A percentile compares a stretch with the other conserved stretches of the same genome.
phyloP scores from a whole-genome alignment of 345 rosid species.

The Odontarrhena argentea region DNA sequence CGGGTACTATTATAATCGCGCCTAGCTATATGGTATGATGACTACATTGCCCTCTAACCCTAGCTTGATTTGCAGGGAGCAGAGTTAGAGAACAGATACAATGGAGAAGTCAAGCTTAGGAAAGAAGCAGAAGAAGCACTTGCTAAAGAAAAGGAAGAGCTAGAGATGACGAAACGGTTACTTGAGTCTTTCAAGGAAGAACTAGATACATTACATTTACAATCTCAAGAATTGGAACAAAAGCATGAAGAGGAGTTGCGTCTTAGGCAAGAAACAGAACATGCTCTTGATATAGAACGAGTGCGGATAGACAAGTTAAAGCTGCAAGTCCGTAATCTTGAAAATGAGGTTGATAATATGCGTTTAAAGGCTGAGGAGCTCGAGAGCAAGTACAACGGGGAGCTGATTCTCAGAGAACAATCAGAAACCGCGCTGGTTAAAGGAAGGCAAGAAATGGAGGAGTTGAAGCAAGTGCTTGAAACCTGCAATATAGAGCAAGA shows the following conservation, averaged over 20 bases:
- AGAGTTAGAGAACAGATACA: conserved; percentile 40
- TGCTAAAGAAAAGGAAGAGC: conserved; percentile 8
- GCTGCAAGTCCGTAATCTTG: conserved; percentile 15
- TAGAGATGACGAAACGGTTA: conserved; percentile 25
- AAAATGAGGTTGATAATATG: conserved; percentile 4
- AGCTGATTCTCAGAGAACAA: conserved; percentile 25
- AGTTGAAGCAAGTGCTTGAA: conserved; percentile 3
- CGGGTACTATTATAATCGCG: conserved; percentile 1
- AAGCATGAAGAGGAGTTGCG: conserved; percentile 1
- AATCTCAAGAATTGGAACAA: conserved; percentile 20
- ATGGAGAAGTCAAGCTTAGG: conserved; percentile 33
- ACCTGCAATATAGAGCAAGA: conserved; percentile 10
- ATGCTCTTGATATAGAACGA: conserved; percentile 1
- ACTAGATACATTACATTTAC: neutral
- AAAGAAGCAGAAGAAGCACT: conserved; percentile 34
- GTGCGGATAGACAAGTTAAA: conserved; percentile 31
- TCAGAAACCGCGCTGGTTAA: neutral
- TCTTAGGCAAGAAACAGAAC: conserved; percentile 15
- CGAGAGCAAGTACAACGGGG: conserved; percentile 18
- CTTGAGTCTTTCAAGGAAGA: conserved; percentile 34
- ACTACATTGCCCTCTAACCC: neutral
- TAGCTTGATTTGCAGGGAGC: conserved; percentile 30
- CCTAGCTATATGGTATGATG: neutral
- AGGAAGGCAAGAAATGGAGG: conserved; percentile 24
- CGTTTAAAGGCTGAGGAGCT: conserved; percentile 15